Evolutionary conservation across 1,139 yeast genomes (phyloP), one percentile per base, ranked within the genome.

Genomic region (Saccharomyces hybrid): DNA sequence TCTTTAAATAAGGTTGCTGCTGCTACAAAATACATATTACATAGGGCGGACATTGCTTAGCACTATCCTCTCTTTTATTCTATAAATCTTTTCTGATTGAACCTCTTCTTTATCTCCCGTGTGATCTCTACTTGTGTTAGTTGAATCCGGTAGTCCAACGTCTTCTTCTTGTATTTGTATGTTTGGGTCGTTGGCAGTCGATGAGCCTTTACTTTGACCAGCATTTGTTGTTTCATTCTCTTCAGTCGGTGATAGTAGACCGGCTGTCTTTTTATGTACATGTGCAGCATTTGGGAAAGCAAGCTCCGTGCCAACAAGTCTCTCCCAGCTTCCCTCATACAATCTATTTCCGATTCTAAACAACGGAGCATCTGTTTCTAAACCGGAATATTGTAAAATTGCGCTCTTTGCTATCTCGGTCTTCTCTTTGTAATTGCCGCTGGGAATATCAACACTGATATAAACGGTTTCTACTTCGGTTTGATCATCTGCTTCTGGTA

Each of bases 251-350:
- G 44, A 5, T 20, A 38, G 25, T 38, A 38, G 16, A 20, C 44
- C 16, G 13, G 25, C 44, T 6, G 44, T 49, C 46, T 59, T 59
- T 44, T 57, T 60, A 31, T 59, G 55, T 23, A 59, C 29, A 3
- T 57, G 53, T 6, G 69, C 65, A 26, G 64, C 66, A 47, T 70
- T 68, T 6, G 72, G 71, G 51, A 72, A 67, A 1, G 72, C 75
- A 57, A 93, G 71, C 64, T 91, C 97, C 0, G 96, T 86, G 0
- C 99, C 99, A 1, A 88, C 84, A 11, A 88, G 71, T 56, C 80
- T 80, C 50, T 79, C 76, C 97, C 98, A 93, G 44, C 76, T 74
- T 1, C 96, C 95, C 65, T 83, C 82, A 66, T 83, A 88, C 2
- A 88, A 73, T 16, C 73, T 73, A 53, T 78, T 76, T 46, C 83